Conservation (phyloP, 2,329 filamentous ascomycete species). For the Xylariomycetidae sp. region DNA sequence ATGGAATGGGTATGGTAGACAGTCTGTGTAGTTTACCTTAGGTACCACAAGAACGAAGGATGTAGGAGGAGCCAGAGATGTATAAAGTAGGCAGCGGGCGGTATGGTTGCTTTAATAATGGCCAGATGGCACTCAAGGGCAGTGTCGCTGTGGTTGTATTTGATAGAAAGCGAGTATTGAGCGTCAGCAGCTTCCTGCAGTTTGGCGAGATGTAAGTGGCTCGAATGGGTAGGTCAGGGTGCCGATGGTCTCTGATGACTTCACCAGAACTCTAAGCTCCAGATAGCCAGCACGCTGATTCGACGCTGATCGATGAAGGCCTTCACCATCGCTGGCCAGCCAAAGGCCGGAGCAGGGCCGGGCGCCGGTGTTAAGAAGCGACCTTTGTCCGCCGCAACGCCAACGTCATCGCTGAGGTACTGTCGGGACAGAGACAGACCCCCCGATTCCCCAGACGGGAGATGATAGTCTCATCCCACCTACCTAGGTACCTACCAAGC, state of each 20-base stretch:
- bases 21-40: background rate
- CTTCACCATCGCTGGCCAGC: conserved; percentile 11
- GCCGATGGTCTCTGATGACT: conserved; percentile 15
- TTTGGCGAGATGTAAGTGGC: background rate
- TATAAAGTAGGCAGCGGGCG: background rate
- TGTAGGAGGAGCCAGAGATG: background rate
- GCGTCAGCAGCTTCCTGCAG: background rate
- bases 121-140: background rate
- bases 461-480: background rate
- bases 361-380: background rate
- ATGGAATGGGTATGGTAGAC: background rate
- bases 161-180: background rate
- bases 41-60: background rate
- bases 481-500: background rate
- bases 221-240: conserved; percentile 8
- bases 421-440: background rate
- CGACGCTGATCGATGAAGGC: conserved; percentile 7
- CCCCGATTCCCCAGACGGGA: too few species aligned
- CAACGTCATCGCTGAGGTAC: background rate
- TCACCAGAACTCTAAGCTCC: conserved; percentile 5
- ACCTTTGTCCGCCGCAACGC: background rate
- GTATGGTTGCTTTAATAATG: background rate
- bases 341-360: conserved; percentile 1
- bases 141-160: background rate
- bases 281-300: too few species aligned